Percentiles rank a stretch among this genome's conserved stretches.
Conservation (phyloP, 208 protist genomes). For the Trypanosoma caninum region DNA sequence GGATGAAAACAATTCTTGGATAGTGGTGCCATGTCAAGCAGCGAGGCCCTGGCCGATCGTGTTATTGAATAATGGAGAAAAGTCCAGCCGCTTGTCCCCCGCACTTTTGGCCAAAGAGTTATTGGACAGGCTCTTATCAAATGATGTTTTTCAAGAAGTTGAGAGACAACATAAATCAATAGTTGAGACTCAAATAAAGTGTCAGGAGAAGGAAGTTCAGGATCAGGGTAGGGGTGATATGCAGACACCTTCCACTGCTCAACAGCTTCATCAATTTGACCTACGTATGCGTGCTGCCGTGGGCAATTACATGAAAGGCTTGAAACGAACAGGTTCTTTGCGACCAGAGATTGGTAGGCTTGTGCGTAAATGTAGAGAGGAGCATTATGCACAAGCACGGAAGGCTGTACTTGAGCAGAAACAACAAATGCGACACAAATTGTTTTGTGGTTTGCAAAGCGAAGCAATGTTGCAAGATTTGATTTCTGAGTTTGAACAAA, state of each 20-base stretch:
- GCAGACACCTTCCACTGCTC: too few species aligned
- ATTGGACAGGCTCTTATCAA: constrained; percentile 1
- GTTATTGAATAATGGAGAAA: neutral
- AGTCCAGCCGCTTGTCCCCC: neutral
- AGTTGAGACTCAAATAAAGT: constrained; percentile 11
- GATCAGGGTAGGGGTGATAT: neutral
- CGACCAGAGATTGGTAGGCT: neutral
- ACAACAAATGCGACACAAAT: neutral
- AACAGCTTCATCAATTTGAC: constrained; percentile 36
- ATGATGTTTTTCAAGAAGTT: constrained; percentile 3
- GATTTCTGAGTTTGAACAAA: constrained; percentile 20
- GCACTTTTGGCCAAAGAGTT: constrained; percentile 1
- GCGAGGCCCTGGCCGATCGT: constrained; percentile 19
- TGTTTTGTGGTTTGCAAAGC: neutral
- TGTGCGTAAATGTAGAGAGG: constrained; percentile 21
- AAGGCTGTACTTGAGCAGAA: neutral
- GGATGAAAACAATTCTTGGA: constrained; percentile 15
- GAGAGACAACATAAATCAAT: constrained; percentile 28
- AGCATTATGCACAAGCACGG: constrained; percentile 7
- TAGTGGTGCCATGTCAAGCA: constrained; percentile 1
- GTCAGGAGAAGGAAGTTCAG: neutral
- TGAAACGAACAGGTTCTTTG: constrained; percentile 1
- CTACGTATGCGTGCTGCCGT: constrained; percentile 46
- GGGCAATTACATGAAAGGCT: constrained; percentile 21
- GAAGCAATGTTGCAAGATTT: constrained; percentile 11